These are phyloP conservation scores for Colletotrichum tamarilloi DNA, from an alignment of 2,329 filamentous ascomycete genomes.

Conservation along the genomic window DNA sequence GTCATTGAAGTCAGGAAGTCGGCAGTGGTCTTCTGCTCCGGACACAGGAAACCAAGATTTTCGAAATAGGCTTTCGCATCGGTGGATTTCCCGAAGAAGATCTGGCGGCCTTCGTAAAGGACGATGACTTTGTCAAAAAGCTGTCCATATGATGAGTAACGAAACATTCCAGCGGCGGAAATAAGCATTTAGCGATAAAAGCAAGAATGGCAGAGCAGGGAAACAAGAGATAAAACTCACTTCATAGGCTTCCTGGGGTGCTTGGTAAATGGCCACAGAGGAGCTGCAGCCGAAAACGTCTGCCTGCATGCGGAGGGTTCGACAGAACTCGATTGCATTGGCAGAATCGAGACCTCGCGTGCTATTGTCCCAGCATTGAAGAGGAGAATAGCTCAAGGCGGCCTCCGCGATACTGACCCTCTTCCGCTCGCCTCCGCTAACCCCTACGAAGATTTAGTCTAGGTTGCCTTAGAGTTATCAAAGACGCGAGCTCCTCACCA, in stretches of 20 bases:
- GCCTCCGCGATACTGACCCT: conserved; percentile 52
- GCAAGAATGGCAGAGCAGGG: not conserved
- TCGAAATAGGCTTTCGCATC: conserved; percentile 75
- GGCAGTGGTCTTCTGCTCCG: conserved; percentile 70
- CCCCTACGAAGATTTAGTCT: conserved; percentile 41
- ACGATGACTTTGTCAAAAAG: conserved; percentile 76
- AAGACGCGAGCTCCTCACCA: conserved; percentile 34
- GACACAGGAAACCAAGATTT: conserved; percentile 71
- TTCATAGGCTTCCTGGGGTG: conserved; percentile 67
- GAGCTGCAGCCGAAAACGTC: conserved; percentile 41
- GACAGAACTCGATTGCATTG: conserved; percentile 37
- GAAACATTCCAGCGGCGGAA: not conserved
- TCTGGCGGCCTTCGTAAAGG: conserved; percentile 73
- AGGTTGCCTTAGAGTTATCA: too few species aligned
- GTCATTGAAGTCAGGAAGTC: conserved; percentile 77
- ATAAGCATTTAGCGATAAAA: not conserved
- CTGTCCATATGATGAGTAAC: conserved; percentile 6
- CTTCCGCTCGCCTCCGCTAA: conserved; percentile 64
- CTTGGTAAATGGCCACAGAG: conserved; percentile 65
- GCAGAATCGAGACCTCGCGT: conserved; percentile 56
- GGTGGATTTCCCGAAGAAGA: conserved; percentile 72
- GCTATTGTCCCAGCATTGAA: conserved; percentile 55
- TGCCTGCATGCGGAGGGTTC: conserved; percentile 41
- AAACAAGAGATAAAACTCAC: conserved; percentile 33
- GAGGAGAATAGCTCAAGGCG: conserved; percentile 41